Evolutionary conservation across 768 basidiomycete species (phyloP).

Genomic region (Lentinula detonsa): DNA sequence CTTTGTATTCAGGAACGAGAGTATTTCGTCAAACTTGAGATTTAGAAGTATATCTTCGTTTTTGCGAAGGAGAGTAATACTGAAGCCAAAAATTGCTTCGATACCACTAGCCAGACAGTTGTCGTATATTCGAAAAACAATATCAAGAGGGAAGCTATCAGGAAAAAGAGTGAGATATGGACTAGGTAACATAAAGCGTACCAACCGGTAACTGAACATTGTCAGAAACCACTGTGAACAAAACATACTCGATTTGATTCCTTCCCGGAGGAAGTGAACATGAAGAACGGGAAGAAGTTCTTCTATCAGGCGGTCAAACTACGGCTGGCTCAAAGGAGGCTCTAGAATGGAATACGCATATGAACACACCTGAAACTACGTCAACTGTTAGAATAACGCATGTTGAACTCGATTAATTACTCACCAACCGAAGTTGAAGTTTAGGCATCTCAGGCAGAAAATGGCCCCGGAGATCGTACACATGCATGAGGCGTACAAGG

Average conservation of each 20-base stretch:
- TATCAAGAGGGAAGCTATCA: conserved; percentile 81
- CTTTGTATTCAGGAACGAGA: conserved; percentile 61
- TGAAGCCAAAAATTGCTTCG: conserved; percentile 95
- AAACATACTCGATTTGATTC: conserved; percentile 97
- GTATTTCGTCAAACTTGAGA: conserved; percentile 88
- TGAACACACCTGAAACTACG: conserved; percentile 51
- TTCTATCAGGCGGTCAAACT: conserved; percentile 94
- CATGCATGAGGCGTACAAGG: conserved; percentile 90
- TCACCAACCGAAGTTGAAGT: conserved; percentile 82
- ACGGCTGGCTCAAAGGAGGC: conserved; percentile 1
- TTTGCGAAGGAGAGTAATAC: conserved; percentile 77
- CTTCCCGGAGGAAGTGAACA: conserved; percentile 88
- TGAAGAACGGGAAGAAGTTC: conserved; percentile 91
- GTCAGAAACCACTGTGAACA: conserved; percentile 99
- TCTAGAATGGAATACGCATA: not conserved
- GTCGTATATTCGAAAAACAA: conserved; percentile 96
- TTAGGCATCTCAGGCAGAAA: conserved; percentile 99
- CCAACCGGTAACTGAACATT: conserved; percentile 89
- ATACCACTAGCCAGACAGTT: conserved; percentile 95
- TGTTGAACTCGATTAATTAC: conserved; percentile 14
- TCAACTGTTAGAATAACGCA: not conserved
- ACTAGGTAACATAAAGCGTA: not conserved
- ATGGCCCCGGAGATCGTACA: conserved; percentile 93
- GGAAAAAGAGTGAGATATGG: not conserved
- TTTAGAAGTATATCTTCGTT: conserved; percentile 76